Conservation (phyloP, 2,329 filamentous ascomycete species). For the Colletotrichum sp. region DNA sequence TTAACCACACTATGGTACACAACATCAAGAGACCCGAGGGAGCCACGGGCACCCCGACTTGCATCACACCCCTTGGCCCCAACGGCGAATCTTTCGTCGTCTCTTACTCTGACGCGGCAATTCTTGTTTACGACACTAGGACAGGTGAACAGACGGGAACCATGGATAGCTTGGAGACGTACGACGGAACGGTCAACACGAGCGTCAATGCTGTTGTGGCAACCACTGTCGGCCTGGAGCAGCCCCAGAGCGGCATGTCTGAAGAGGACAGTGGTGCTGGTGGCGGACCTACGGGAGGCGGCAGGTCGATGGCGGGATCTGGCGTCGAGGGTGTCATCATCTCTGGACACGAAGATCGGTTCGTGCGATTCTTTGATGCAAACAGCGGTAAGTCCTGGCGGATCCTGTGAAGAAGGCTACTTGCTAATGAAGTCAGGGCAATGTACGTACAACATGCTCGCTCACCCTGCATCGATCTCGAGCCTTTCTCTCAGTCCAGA, state of each 20-base stretch:
- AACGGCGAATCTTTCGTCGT: slow-evolving; percentile 91
- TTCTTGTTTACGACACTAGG: slow-evolving; percentile 90
- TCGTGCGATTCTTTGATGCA: slow-evolving; percentile 96
- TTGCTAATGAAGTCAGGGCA: slow-evolving; percentile 66
- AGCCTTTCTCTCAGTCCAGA: slow-evolving; percentile 91
- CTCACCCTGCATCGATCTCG: slow-evolving; percentile 92
- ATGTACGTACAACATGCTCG: slow-evolving; percentile 99
- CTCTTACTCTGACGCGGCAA: slow-evolving; percentile 87
- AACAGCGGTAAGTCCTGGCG: slow-evolving; percentile 81
- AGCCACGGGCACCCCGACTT: slow-evolving; percentile 78
- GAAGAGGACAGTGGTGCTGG: slow-evolving; percentile 74
- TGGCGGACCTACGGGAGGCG: slow-evolving; percentile 80
- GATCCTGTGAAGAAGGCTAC: background rate
- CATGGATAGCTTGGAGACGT: slow-evolving; percentile 95
- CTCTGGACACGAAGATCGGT: slow-evolving; percentile 94
- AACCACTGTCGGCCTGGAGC: slow-evolving; percentile 82
- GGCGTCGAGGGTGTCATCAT: slow-evolving; percentile 94
- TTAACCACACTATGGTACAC: slow-evolving; percentile 87
- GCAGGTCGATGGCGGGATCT: slow-evolving; percentile 68
- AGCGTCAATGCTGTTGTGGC: slow-evolving; percentile 93
- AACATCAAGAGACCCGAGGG: slow-evolving; percentile 76
- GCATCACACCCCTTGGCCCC: slow-evolving; percentile 85
- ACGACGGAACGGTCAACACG: slow-evolving; percentile 78
- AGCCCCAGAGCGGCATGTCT: slow-evolving; percentile 65
- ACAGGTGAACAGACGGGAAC: slow-evolving; percentile 89